Percentiles rank a stretch among this genome's conserved stretches.
Conservation (phyloP, 148 eudicot genomes). For the Salicornia ramosissima region DNA sequence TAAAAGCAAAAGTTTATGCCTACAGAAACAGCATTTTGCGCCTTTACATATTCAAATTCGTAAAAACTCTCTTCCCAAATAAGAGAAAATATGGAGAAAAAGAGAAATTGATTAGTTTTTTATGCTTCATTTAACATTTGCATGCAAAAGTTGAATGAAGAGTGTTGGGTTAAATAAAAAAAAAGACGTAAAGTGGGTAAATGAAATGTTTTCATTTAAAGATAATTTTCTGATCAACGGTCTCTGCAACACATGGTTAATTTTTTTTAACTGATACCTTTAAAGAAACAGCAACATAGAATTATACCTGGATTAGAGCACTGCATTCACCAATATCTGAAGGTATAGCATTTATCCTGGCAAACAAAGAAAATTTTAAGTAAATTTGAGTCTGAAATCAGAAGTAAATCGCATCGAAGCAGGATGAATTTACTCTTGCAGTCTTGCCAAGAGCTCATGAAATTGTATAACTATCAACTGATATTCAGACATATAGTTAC, state of each 20-base stretch:
- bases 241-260: too few species aligned
- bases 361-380: conserved; percentile 15
- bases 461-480: not conserved
- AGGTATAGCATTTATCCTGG: conserved; percentile 57
- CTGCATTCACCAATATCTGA: conserved; percentile 60
- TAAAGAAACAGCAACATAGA: not conserved
- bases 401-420: not conserved
- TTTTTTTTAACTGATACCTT: too few species aligned
- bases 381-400: not conserved
- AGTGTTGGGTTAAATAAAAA: not conserved
- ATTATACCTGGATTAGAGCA: conserved; percentile 69
- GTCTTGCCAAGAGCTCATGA: conserved; percentile 1
- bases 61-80: not conserved
- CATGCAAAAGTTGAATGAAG: too few species aligned
- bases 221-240: not conserved
- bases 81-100: not conserved
- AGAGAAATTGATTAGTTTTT: not conserved
- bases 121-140: not conserved
- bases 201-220: not conserved
- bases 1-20: not conserved
- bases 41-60: not conserved
- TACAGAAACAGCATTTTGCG: not conserved
- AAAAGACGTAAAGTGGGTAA: not conserved
- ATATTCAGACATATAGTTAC: too few species aligned
- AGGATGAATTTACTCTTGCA: too few species aligned